Percentiles rank a stretch among this genome's conserved stretches.
Conservation (phyloP, 2,329 filamentous ascomycete species). For the Sordariomycetes sp. region DNA sequence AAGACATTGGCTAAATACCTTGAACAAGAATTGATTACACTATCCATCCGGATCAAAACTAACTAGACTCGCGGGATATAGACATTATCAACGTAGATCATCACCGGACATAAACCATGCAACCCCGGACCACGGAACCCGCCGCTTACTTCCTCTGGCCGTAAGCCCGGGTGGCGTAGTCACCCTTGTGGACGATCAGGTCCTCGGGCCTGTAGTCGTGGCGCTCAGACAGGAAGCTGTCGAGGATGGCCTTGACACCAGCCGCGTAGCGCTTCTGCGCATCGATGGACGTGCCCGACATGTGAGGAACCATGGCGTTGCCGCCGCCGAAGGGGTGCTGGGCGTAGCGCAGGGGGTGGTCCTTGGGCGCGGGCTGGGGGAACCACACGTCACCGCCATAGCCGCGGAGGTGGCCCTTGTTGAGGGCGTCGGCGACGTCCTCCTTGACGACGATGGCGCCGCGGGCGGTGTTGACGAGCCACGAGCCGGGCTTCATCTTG, state of each 20-base stretch:
- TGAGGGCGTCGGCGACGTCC: conserved; percentile 89
- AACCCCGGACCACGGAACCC: background rate
- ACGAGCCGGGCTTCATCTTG: conserved; percentile 98
- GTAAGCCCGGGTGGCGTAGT: conserved; percentile 93
- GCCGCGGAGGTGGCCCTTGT: conserved; percentile 80
- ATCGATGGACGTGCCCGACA: conserved; percentile 97
- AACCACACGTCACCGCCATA: conserved; percentile 92
- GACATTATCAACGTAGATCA: background rate
- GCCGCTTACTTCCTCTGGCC: conserved; percentile 41
- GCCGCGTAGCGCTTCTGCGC: conserved; percentile 87
- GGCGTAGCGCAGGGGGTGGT: conserved; percentile 86
- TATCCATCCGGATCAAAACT: too few species aligned
- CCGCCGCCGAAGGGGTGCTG: conserved; percentile 93
- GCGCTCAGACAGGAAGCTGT: conserved; percentile 81
- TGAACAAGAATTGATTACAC: too few species aligned
- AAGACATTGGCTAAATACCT: too few species aligned
- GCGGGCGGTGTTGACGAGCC: conserved; percentile 97
- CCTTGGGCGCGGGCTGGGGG: conserved; percentile 90
- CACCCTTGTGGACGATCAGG: conserved; percentile 78
- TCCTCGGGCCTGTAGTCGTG: conserved; percentile 85
- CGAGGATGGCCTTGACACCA: conserved; percentile 80
- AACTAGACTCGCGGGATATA: background rate
- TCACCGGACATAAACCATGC: background rate
- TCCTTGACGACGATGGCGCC: conserved; percentile 99
- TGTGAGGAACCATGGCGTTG: conserved; percentile 98